Evolutionary conservation across 129 eudicot genomes (phyloP).

Genomic region (Centella asiatica): DNA sequence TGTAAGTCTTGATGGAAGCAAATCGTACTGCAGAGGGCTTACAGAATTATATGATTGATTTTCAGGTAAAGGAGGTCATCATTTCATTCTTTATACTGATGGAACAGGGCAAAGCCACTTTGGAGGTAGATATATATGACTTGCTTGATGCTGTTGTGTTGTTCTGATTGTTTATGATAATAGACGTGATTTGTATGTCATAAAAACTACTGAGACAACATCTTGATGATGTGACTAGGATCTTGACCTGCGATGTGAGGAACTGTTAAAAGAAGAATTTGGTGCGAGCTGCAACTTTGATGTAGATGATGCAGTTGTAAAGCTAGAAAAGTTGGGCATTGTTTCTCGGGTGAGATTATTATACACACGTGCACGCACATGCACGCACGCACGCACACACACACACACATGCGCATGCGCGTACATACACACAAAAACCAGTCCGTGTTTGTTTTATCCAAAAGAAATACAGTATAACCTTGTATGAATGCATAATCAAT

Average conservation of each 20-base stretch:
- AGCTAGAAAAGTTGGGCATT: slow-evolving; percentile 87
- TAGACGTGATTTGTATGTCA: neutral
- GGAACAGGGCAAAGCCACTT: slow-evolving; percentile 90
- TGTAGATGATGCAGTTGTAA: slow-evolving; percentile 91
- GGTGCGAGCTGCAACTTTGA: slow-evolving; percentile 84
- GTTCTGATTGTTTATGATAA: neutral
- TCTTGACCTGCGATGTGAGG: slow-evolving; percentile 85
- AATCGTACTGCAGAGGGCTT: neutral
- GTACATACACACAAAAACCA: no score
- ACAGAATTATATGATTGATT: neutral
- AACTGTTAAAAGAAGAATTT: slow-evolving; percentile 80
- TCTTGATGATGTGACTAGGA: slow-evolving; percentile 38
- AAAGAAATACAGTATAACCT: no score
- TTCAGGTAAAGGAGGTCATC: slow-evolving; percentile 94
- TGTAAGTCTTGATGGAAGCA: slow-evolving; percentile 2
- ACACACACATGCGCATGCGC: no score
- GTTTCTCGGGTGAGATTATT: slow-evolving; percentile 71
- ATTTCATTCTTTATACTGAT: slow-evolving; percentile 74
- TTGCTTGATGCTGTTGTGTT: neutral
- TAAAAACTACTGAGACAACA: slow-evolving; percentile 1
- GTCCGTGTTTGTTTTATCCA: no score
- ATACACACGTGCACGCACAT: no score
- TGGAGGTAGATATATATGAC: slow-evolving; percentile 42
- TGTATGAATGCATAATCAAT: no score
- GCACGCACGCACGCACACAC: no score